A percentile compares a stretch with the other conserved stretches of the same genome.
Evolutionary conservation across 2,329 filamentous ascomycete genomes (phyloP).

Genomic region (Fusarium coicis): DNA sequence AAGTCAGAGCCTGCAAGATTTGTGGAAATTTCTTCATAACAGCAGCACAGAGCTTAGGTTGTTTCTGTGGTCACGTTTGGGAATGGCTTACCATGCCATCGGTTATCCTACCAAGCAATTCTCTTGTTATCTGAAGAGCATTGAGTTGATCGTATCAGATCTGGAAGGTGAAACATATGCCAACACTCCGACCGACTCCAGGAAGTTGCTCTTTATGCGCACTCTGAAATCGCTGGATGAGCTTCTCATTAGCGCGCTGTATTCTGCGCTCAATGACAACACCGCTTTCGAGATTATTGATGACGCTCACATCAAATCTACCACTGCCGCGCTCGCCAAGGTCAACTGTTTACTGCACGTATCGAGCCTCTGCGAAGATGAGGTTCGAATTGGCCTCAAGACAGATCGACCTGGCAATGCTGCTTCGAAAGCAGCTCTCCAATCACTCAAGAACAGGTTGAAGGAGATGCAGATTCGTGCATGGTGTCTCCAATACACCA

Average conservation of each 20-base stretch:
- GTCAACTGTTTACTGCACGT: conserved; percentile 81
- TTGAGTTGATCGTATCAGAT: conserved; percentile 80
- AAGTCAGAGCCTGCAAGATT: conserved; percentile 73
- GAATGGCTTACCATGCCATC: conserved; percentile 87
- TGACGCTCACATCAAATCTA: conserved; percentile 78
- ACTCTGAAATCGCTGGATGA: conserved; percentile 85
- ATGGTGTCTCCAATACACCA: conserved; percentile 87
- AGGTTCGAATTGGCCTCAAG: conserved; percentile 80
- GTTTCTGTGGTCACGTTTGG: conserved; percentile 90
- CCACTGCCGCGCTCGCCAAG: conserved; percentile 76
- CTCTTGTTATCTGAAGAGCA: conserved; percentile 85
- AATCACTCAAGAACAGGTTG: conserved; percentile 70
- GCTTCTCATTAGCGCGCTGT: conserved; percentile 76
- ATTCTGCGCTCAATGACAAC: conserved; percentile 72
- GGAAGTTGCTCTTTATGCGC: conserved; percentile 77
- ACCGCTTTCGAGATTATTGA: conserved; percentile 86
- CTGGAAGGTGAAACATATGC: conserved; percentile 72
- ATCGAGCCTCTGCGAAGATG: conserved; percentile 84
- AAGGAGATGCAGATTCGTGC: conserved; percentile 88
- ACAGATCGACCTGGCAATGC: conserved; percentile 68
- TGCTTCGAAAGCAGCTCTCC: conserved; percentile 65
- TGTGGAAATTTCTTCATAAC: conserved; percentile 85
- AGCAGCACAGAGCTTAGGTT: conserved; percentile 86
- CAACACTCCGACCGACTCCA: conserved; percentile 67
- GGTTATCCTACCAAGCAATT: conserved; percentile 88